Percentiles rank a stretch among this genome's conserved stretches.
Conservation (phyloP, 2,329 filamentous ascomycete genomes). For the Didymella arachidicola region DNA sequence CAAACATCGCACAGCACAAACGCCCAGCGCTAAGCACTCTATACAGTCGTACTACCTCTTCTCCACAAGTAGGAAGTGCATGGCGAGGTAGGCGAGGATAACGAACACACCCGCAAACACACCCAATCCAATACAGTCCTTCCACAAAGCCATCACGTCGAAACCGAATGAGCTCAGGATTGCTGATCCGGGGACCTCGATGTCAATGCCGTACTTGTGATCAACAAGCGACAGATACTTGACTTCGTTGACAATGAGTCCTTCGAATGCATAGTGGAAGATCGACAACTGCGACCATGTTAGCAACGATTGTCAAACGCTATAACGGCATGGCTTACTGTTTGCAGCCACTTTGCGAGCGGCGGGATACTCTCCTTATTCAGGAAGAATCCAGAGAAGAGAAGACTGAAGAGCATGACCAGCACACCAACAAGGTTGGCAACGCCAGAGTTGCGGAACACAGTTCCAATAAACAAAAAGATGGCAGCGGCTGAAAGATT, state of each 20-base stretch:
- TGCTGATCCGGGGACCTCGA: slow-evolving; percentile 91
- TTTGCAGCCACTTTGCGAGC: slow-evolving; percentile 87
- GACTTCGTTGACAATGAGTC: slow-evolving; percentile 96
- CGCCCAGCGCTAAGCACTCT: slow-evolving; percentile 4
- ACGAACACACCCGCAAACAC: slow-evolving; percentile 86
- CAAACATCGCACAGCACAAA: not conserved
- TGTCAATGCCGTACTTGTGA: slow-evolving; percentile 94
- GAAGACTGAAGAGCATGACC: slow-evolving; percentile 95
- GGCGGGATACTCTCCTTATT: slow-evolving; percentile 93
- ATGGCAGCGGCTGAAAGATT: slow-evolving; percentile 94
- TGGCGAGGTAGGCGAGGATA: slow-evolving; percentile 84
- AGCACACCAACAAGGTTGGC: slow-evolving; percentile 93
- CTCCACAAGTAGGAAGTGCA: slow-evolving; percentile 94
- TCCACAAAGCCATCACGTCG: slow-evolving; percentile 84
- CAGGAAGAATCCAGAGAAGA: slow-evolving; percentile 92
- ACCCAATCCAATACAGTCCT: slow-evolving; percentile 80
- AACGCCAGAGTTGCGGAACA: slow-evolving; percentile 89
- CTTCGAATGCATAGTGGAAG: slow-evolving; percentile 97
- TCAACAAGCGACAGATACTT: slow-evolving; percentile 88
- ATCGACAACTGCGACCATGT: slow-evolving; percentile 73
- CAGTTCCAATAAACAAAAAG: slow-evolving; percentile 93
- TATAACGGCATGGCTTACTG: slow-evolving; percentile 57
- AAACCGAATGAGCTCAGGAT: slow-evolving; percentile 97
- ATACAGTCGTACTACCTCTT: slow-evolving; percentile 65
- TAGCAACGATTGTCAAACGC: not conserved